Conservation (phyloP, 345 rosid genomes). For the Citropsis articulata region DNA sequence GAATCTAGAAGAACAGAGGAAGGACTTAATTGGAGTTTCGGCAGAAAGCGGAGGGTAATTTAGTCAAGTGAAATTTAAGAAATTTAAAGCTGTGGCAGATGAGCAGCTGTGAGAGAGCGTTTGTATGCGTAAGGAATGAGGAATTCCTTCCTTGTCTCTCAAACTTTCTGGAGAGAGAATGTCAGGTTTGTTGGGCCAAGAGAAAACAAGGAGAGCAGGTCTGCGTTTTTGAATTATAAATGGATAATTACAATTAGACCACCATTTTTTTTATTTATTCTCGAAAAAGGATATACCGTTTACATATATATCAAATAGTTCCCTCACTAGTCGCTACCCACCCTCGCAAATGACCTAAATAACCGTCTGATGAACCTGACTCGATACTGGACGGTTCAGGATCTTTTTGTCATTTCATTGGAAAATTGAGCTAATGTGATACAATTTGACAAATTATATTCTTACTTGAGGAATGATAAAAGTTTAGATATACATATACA, state of each 20-base stretch:
- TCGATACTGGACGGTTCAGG: background rate
- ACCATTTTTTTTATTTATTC: background rate
- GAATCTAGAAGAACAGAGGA: slow-evolving; percentile 29
- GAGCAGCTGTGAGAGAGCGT: background rate
- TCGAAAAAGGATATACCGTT: background rate
- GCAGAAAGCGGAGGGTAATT: slow-evolving; percentile 17
- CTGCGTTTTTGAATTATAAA: background rate
- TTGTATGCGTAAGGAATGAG: too few species aligned
- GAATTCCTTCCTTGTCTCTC: background rate
- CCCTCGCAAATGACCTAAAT: too few species aligned
- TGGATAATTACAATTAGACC: background rate
- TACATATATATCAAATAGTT: background rate
- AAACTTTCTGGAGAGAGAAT: background rate
- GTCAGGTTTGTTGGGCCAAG: slow-evolving; percentile 11
- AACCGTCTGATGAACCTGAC: too few species aligned
- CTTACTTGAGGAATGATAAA: background rate
- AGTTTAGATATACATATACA: background rate
- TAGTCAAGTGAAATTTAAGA: slow-evolving; percentile 9
- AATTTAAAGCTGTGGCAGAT: background rate
- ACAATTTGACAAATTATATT: background rate
- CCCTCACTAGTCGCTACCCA: background rate
- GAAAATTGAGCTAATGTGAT: background rate
- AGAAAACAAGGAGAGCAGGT: background rate
- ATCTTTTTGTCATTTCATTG: background rate
- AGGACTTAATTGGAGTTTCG: slow-evolving; percentile 4